These are phyloP conservation scores for Pisolithus orientalis DNA, from an alignment of 768 basidiomycete species.

Conservation along the genomic window DNA sequence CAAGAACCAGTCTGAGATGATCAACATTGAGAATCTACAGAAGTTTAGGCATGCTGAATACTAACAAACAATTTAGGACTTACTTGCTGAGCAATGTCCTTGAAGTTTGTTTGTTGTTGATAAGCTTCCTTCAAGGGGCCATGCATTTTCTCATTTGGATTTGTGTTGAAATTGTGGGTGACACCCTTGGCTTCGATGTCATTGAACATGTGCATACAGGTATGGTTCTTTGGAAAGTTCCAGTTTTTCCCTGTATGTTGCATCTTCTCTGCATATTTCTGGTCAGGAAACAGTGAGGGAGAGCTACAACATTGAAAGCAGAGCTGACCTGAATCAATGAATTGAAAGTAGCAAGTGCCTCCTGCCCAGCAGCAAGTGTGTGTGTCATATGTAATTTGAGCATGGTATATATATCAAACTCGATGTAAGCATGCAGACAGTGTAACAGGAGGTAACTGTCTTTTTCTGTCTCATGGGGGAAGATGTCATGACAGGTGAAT, in stretches of 20 bases:
- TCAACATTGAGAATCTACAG: not conserved
- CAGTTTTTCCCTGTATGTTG: too few species aligned
- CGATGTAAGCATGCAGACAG: conserved; percentile 24
- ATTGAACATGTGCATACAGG: too few species aligned
- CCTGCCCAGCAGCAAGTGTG: conserved; percentile 17
- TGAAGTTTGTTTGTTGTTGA: too few species aligned
- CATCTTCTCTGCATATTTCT: too few species aligned
- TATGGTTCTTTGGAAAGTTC: too few species aligned
- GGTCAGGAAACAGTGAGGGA: too few species aligned
- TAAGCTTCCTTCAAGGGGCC: not conserved
- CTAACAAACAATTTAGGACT: not conserved
- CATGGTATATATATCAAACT: conserved; percentile 24
- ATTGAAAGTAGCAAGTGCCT: not conserved
- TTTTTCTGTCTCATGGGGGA: too few species aligned
- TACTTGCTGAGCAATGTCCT: conserved; percentile 16
- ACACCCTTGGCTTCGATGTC: not conserved
- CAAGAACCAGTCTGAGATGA: not conserved
- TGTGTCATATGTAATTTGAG: conserved; percentile 27
- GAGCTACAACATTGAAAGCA: conserved; percentile 1
- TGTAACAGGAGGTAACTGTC: too few species aligned
- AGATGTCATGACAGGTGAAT: too few species aligned
- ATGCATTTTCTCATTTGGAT: conserved; percentile 27
- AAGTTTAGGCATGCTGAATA: not conserved
- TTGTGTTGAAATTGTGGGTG: conserved; percentile 25
- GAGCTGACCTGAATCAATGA: conserved; percentile 19